Conservation (phyloP, 345 rosid species). For the Euphorbia peplus region DNA sequence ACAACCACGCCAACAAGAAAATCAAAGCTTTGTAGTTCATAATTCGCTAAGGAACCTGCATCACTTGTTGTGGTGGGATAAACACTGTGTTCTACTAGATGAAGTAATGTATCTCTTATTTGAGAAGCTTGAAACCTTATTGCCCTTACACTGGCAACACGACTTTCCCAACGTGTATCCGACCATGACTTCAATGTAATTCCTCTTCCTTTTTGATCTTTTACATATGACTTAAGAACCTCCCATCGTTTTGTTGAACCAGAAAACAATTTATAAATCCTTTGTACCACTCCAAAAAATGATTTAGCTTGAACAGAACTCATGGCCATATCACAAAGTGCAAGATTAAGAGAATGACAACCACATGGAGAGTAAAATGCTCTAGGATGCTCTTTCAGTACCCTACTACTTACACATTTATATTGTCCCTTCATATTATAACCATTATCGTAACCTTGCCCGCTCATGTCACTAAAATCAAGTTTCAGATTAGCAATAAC, state of each 20-base stretch:
- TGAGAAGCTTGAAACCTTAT: neutral
- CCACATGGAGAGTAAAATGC: neutral
- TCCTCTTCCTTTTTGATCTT: neutral
- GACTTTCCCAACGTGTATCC: neutral
- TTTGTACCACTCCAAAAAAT: neutral
- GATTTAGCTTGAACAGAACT: neutral
- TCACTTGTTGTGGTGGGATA: neutral
- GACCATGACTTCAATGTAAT: neutral
- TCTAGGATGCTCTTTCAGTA: neutral
- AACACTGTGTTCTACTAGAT: neutral
- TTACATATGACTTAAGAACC: neutral
- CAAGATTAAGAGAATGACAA: neutral
- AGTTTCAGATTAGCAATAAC: neutral
- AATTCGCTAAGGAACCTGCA: neutral
- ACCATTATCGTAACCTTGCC: neutral
- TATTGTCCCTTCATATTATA: neutral
- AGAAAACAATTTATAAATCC: neutral
- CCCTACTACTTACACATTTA: neutral
- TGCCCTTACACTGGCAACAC: neutral
- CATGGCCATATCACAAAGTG: neutral
- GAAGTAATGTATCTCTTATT: neutral
- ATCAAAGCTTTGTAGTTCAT: neutral
- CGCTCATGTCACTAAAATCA: neutral
- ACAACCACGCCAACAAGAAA: neutral
- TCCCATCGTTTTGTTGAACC: neutral